Evolutionary conservation across 2,329 filamentous ascomycete genomes (phyloP).

Genomic region (Immersiporthe knoxdaviesiana): DNA sequence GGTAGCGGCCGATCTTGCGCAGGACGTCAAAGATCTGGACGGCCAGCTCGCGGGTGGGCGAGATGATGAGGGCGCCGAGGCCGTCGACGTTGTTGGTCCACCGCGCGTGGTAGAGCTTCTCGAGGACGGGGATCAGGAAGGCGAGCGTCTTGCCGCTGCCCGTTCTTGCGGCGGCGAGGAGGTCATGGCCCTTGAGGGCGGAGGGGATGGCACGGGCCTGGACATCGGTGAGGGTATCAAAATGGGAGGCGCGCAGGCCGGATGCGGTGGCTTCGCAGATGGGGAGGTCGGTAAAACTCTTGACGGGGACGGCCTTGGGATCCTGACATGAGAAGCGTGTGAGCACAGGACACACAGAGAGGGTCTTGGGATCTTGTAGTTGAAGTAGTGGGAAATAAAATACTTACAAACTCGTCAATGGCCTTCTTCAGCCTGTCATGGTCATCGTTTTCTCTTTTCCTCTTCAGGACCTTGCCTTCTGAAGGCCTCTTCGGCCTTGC

Average conservation of each 20-base stretch:
- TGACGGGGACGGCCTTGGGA: constrained; percentile 59
- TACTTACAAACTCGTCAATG: constrained; percentile 64
- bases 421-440: constrained; percentile 42
- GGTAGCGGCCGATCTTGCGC: constrained; percentile 84
- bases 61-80: constrained; percentile 88
- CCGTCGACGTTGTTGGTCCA: constrained; percentile 86
- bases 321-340: constrained; percentile 52
- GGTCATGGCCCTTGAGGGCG: constrained; percentile 82
- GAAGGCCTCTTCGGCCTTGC: constrained; percentile 21
- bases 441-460: constrained; percentile 35
- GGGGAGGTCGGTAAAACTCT: constrained; percentile 81
- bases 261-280: constrained; percentile 78
- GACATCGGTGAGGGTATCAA: constrained; percentile 87
- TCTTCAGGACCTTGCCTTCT: constrained; percentile 31
- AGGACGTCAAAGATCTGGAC: constrained; percentile 97
- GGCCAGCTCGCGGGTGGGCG: constrained; percentile 90
- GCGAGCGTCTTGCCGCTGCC: constrained; percentile 94
- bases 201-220: constrained; percentile 87
- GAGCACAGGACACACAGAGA: background rate
- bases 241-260: constrained; percentile 85
- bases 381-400: no score
- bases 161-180: constrained; percentile 93
- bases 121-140: constrained; percentile 88
- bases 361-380: background rate
- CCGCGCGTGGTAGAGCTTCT: constrained; percentile 85